phyloP scores from a whole-genome alignment of 1,284 basidiomycete genomes.

The Rhodotorula sp. region DNA sequence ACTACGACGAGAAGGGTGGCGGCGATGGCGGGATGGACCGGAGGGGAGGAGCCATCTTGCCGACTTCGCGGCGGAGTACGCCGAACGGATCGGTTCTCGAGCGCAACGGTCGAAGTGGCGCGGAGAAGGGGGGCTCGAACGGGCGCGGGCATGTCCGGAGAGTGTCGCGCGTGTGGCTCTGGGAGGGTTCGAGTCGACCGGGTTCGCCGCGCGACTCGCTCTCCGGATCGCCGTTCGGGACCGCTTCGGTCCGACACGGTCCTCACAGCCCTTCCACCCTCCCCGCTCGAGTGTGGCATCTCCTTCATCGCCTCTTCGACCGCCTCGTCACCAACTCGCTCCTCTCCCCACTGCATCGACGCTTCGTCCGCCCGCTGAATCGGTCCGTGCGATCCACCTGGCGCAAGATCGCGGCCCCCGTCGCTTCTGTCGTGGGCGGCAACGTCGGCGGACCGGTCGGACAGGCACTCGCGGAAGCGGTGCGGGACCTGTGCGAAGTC shows the following conservation, averaged over 20 bases:
- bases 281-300: not conserved
- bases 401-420: not conserved
- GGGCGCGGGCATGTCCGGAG: constrained; percentile 21
- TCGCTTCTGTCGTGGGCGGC: not conserved
- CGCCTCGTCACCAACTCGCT: constrained; percentile 13
- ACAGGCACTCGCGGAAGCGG: constrained; percentile 11
- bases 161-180: constrained; percentile 28
- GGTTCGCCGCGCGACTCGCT: constrained; percentile 3
- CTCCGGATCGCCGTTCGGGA: not conserved
- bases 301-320: not conserved
- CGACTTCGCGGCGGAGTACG: not conserved
- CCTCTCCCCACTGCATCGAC: not conserved
- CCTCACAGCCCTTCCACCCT: not conserved
- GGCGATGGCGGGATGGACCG: not conserved
- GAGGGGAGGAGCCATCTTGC: not conserved
- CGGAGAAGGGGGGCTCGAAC: not conserved
- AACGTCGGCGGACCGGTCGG: constrained; percentile 3
- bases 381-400: not conserved
- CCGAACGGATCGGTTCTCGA: not conserved
- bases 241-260: not conserved
- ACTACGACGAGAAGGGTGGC: not conserved
- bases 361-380: not conserved
- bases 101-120: not conserved
- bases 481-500: constrained; percentile 9
- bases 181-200: constrained; percentile 15